Base-by-base conservation (phyloP, 2,329 filamentous ascomycete genomes). In the Colletotrichum scovillei region DNA sequence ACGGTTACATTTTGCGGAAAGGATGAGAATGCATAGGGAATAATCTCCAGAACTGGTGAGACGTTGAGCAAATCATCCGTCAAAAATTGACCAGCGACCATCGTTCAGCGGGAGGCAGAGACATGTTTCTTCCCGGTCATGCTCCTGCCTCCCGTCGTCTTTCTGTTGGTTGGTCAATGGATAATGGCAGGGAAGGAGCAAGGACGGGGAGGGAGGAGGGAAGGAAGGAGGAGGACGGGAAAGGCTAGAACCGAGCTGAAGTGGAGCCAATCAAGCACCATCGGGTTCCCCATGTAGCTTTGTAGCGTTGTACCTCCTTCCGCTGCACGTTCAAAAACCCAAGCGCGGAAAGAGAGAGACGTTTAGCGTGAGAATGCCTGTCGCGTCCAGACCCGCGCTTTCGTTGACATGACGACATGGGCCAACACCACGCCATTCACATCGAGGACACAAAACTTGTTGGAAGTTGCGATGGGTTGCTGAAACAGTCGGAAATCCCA, bases 401-500 rank as follows among this genome's bases (percentile, higher is more conserved):
- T 46, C 46, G 55, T 62, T 56, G 60, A 70, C 46, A 73, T 69
- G 70, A 73, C 70, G 60, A 59, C 70, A 73, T 64, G 58, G 58
- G 24, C 19, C 42, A 69, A 69, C 52, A 69, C 52, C 52, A 64
- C 42, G 28, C 26, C 66, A 56, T 53, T 12, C 7, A 2, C 42
- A 42, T 49, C 42, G 16, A 28, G 26, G 32, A 52, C 22, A 12
- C 32, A 35, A 42, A 55, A 26, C 19, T 63, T 42, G 35, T 28
- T 24, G 35, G 16, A 30, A 52, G n/a, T 59, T 11, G 30, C 30
- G 42, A 59, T 65, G 55, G n/a, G 42, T 42, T 52, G 60, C 53
- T 56, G 70, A 73, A 73, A 65, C 55, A 52, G n/a, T 12, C 22
- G 14, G 24, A 53, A 38, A 38, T 32, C 9, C 66, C 59, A 49